Evolutionary conservation across 179 eudicot genomes (phyloP).

Genomic region (Nepenthes alata): DNA sequence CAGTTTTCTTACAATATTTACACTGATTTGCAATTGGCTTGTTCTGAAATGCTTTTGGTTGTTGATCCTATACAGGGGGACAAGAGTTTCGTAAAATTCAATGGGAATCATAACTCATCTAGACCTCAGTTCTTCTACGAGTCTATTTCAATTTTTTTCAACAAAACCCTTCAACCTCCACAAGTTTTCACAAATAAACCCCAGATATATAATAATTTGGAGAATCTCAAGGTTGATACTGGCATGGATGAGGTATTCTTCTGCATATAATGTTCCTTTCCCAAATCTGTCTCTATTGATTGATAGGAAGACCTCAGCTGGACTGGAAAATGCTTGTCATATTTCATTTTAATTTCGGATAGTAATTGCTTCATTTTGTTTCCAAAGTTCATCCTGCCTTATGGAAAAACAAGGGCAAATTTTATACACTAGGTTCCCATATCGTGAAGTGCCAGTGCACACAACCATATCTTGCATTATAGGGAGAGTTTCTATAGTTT

Average conservation of each 20-base stretch:
- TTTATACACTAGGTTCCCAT: too few species aligned
- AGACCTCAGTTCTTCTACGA: constrained; percentile 69
- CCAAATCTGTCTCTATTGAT: too few species aligned
- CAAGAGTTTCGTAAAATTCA: constrained; percentile 34
- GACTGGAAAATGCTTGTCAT: too few species aligned
- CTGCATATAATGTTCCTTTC: too few species aligned
- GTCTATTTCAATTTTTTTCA: constrained; percentile 79
- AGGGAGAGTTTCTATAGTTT: too few species aligned
- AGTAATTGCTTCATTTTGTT: too few species aligned
- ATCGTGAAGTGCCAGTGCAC: too few species aligned
- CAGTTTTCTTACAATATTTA: background rate
- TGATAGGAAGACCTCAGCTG: too few species aligned
- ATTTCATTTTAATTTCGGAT: background rate
- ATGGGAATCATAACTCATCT: constrained; percentile 44
- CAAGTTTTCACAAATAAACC: constrained; percentile 36
- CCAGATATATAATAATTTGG: constrained; percentile 43
- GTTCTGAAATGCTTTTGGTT: constrained; percentile 3
- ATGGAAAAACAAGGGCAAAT: too few species aligned
- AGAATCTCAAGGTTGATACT: constrained; percentile 34
- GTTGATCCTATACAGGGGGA: constrained; percentile 27
- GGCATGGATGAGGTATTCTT: constrained; percentile 50
- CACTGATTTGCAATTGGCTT: constrained; percentile 1
- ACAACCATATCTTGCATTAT: too few species aligned
- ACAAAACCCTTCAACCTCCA: constrained; percentile 80
- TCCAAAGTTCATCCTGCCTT: too few species aligned